Base-by-base conservation (phyloP, 2,329 filamentous ascomycete species). In the Zymoseptoria brevis region DNA sequence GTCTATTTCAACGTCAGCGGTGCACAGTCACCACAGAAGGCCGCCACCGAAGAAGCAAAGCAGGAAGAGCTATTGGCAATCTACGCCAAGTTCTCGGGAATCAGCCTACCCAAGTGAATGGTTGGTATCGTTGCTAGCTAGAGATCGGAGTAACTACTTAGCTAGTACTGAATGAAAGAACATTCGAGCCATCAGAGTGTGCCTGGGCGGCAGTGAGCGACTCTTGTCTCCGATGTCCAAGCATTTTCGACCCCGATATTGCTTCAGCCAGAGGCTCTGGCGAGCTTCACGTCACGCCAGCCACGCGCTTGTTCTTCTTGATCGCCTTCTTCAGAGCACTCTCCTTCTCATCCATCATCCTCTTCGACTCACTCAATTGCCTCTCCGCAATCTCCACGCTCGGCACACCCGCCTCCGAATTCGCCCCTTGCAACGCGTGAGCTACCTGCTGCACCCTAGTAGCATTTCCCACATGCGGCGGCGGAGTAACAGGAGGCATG, bases 31-130 rank as follows among this genome's bases (percentile, higher is more conserved):
- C 63, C 67, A 50, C 65, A 64, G 56, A 67, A 61, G 57, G 75
- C 63, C 41, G 74, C 70, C 13, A 66, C 73, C 19, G 75, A 80
- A 57, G 72, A 72, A 45, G 65, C 62, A 56, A 69, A 71, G 51
- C 81, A 83, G 66, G 76, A 81, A 11, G 69, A 68, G 62, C 65
- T 82, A 35, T 58, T 82, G 58, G 68, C 73, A 56, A 67, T 73
- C 11, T 75, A 71, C 56, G 68, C 71, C 50, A 64, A 72, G 19
- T 65, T 76, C 16, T 73, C 72, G 26, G 73, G 71, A 0, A 66
- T 77, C 3, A 66, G 66, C 48, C 56, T 74, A 24, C 67, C 71
- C 58, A 61, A 64, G 54, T 64, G 24, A 26, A 24, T 45, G 35
- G 35, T 45, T 45, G 35, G 35, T 45, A 45, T 45, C 16, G 35